Evolutionary conservation across 306 rosid species (phyloP).

Genomic region (Aeschynomene evenia): DNA sequence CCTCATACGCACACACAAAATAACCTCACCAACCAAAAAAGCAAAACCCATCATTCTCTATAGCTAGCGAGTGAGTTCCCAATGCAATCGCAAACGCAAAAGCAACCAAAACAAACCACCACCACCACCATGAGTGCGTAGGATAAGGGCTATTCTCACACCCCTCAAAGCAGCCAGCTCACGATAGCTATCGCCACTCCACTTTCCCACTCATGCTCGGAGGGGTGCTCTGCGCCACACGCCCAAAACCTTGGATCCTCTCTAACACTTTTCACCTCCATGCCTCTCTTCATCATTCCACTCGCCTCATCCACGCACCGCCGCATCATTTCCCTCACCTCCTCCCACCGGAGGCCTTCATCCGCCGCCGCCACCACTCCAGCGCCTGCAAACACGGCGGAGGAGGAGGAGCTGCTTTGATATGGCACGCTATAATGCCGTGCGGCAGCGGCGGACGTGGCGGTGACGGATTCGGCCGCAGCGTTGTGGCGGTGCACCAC

Average conservation of each 20-base stretch:
- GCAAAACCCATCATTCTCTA: too few species aligned
- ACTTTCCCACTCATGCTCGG: constrained; percentile 29
- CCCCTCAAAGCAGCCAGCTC: constrained; percentile 12
- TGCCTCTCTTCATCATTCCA: constrained; percentile 45
- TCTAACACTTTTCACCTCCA: constrained; percentile 28
- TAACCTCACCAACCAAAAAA: neutral
- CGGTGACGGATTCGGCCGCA: constrained; percentile 28
- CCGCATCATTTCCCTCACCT: constrained; percentile 13
- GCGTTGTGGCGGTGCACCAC: constrained; percentile 35
- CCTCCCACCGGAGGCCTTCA: neutral
- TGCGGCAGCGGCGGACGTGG: constrained; percentile 32
- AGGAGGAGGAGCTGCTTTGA: constrained; percentile 63
- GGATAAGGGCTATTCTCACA: neutral
- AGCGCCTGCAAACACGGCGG: constrained; percentile 49
- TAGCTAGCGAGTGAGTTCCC: neutral
- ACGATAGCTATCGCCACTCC: constrained; percentile 14
- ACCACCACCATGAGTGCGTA: constrained; percentile 30
- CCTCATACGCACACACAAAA: neutral
- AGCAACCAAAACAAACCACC: neutral
- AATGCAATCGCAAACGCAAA: neutral
- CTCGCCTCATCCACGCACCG: constrained; percentile 33
- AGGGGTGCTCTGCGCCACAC: constrained; percentile 37
- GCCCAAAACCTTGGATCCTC: constrained; percentile 36
- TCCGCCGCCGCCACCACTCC: constrained; percentile 56
- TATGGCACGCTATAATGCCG: constrained; percentile 87